Evolutionary conservation across 805 yeast species (phyloP).

Genomic region (Saccharomycopsis fibuligera): DNA sequence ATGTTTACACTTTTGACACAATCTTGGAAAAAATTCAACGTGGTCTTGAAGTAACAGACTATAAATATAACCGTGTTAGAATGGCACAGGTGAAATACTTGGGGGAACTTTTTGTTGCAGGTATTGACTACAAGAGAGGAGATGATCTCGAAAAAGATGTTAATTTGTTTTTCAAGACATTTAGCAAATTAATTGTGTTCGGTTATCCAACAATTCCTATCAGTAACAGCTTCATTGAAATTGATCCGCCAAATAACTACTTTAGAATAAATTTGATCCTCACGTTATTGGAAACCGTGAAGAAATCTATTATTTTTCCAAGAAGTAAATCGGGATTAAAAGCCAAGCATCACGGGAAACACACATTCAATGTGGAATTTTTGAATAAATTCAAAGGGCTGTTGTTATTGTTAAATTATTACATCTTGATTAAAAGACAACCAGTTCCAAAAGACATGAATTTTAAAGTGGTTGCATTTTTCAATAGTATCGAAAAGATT

Average conservation of each 20-base stretch:
- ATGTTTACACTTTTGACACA: constrained; percentile 49
- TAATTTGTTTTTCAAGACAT: constrained; percentile 30
- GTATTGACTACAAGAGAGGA: constrained; percentile 45
- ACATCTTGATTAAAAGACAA: constrained; percentile 50
- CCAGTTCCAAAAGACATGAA: constrained; percentile 62
- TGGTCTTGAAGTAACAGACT: constrained; percentile 63
- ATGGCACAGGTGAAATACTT: constrained; percentile 56
- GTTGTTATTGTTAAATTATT: constrained; percentile 63
- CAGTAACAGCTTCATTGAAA: constrained; percentile 32
- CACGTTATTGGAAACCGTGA: constrained; percentile 33
- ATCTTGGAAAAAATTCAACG: constrained; percentile 55
- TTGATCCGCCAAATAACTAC: constrained; percentile 65
- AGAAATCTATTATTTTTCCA: constrained; percentile 22
- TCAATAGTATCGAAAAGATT: background rate
- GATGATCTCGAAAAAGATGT: constrained; percentile 20
- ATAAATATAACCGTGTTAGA: constrained; percentile 51
- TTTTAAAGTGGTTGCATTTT: constrained; percentile 36
- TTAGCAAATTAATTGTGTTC: constrained; percentile 51
- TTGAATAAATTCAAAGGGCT: constrained; percentile 26
- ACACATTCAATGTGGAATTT: background rate
- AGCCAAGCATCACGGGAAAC: background rate
- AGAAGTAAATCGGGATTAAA: background rate
- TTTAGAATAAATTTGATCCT: constrained; percentile 60
- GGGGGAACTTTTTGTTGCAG: constrained; percentile 33
- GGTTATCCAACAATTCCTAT: constrained; percentile 56